Conservation (phyloP, 768 basidiomycete species). For the Calocybe gangraenosa region DNA sequence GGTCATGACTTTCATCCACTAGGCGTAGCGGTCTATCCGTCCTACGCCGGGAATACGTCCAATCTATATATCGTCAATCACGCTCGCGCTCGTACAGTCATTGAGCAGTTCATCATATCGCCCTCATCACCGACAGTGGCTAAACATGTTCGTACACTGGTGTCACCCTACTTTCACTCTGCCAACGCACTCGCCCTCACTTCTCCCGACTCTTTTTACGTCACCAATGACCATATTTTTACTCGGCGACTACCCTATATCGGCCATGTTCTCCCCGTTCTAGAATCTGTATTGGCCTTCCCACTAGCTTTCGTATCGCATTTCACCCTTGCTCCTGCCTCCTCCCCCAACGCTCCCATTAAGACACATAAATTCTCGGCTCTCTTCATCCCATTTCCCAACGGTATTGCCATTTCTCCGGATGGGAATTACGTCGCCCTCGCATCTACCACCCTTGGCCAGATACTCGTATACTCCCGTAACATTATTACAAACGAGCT, state of each 20-base stretch:
- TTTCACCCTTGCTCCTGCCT: conserved; percentile 36
- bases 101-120: conserved; percentile 63
- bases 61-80: conserved; percentile 70
- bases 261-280: conserved; percentile 45
- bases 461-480: conserved; percentile 50
- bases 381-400: conserved; percentile 58
- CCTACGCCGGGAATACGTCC: conserved; percentile 40
- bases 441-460: conserved; percentile 44
- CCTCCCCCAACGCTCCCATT: conserved; percentile 19
- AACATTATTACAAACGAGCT: conserved; percentile 42
- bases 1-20: conserved; percentile 69
- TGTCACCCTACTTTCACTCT: conserved; percentile 53
- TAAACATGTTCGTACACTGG: conserved; percentile 55
- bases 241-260: conserved; percentile 56
- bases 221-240: conserved; percentile 68
- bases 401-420: conserved; percentile 62
- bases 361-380: conserved; percentile 35
- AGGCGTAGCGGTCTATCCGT: conserved; percentile 57
- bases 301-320: conserved; percentile 61
- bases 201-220: conserved; percentile 63
- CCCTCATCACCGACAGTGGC: conserved; percentile 40
- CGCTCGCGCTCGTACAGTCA: conserved; percentile 51
- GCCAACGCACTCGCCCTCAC: conserved; percentile 68
- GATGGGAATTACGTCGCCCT: conserved; percentile 48
- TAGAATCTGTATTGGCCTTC: conserved; percentile 52